Evolutionary conservation across 2,329 filamentous ascomycete species (phyloP).

Genomic region (Diaporthe destruens): DNA sequence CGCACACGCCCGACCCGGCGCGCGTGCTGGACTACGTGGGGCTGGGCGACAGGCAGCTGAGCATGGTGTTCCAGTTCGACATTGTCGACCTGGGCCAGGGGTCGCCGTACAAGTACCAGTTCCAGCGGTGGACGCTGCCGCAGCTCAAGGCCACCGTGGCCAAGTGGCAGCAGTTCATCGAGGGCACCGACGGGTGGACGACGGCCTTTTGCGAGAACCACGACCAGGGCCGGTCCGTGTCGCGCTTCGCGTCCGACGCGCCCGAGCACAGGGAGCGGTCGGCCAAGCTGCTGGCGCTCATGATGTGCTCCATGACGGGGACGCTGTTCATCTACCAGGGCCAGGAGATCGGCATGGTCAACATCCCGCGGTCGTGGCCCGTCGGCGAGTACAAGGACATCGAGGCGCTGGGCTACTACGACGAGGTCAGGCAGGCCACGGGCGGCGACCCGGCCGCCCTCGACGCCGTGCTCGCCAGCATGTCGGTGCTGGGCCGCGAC

Average conservation of each 20-base stretch:
- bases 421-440: conserved; percentile 44
- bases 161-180: conserved; percentile 65
- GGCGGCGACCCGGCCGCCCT: conserved; percentile 54
- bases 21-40: conserved; percentile 72
- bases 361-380: conserved; percentile 62
- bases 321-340: conserved; percentile 72
- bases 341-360: conserved; percentile 71
- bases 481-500: conserved; percentile 73
- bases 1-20: conserved; percentile 68
- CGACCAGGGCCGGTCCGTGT: conserved; percentile 69
- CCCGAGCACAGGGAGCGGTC: conserved; percentile 57
- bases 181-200: conserved; percentile 68
- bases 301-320: conserved; percentile 61
- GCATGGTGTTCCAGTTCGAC: conserved; percentile 79
- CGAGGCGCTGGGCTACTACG: conserved; percentile 63
- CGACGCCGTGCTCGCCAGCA: conserved; percentile 60
- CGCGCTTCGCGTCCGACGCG: conserved; percentile 62
- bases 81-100: conserved; percentile 72
- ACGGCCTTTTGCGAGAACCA: conserved; percentile 75
- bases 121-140: conserved; percentile 61
- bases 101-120: conserved; percentile 64
- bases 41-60: conserved; percentile 68
- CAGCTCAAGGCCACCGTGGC: conserved; percentile 62
- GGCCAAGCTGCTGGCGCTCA: conserved; percentile 67
- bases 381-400: conserved; percentile 63